These are phyloP conservation scores for Asterophora parasitica DNA, from an alignment of 768 basidiomycete genomes.

Conservation along the genomic window DNA sequence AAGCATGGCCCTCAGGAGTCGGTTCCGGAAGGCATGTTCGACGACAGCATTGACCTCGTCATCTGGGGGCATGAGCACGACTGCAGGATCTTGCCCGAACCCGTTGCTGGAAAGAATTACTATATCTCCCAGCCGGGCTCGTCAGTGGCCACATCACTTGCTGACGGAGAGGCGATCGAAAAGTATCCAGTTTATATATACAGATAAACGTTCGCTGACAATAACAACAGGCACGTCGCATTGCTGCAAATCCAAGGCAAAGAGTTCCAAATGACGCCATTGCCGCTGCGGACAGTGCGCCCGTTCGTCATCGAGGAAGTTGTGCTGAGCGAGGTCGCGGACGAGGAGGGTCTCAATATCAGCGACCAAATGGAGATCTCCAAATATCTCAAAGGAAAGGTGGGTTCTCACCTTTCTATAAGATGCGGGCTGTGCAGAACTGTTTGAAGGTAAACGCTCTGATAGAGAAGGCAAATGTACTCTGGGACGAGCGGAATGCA, in stretches of 20 bases:
- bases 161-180: slow-evolving; percentile 87
- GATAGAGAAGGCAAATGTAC: slow-evolving; percentile 70
- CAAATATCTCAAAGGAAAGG: slow-evolving; percentile 73
- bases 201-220: background rate
- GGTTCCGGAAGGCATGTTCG: slow-evolving; percentile 96
- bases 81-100: slow-evolving; percentile 86
- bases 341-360: slow-evolving; percentile 71
- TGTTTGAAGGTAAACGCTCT: slow-evolving; percentile 63
- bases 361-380: slow-evolving; percentile 79
- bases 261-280: slow-evolving; percentile 79
- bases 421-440: background rate
- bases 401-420: slow-evolving; percentile 19
- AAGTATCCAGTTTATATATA: slow-evolving; percentile 49
- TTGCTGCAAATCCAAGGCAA: slow-evolving; percentile 84
- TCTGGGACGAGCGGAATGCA: slow-evolving; percentile 75
- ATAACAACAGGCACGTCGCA: slow-evolving; percentile 74
- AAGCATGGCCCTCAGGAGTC: slow-evolving; percentile 92
- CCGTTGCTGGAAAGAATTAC: slow-evolving; percentile 88
- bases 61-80: slow-evolving; percentile 99
- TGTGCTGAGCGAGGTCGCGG: slow-evolving; percentile 67
- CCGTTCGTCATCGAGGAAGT: slow-evolving; percentile 91
- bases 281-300: slow-evolving; percentile 86
- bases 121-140: slow-evolving; percentile 94
- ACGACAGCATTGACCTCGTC: slow-evolving; percentile 89
- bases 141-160: slow-evolving; percentile 89